Base-by-base conservation (phyloP, 225 moss, liverwort and hornwort genomes). In the Asterella californica region DNA sequence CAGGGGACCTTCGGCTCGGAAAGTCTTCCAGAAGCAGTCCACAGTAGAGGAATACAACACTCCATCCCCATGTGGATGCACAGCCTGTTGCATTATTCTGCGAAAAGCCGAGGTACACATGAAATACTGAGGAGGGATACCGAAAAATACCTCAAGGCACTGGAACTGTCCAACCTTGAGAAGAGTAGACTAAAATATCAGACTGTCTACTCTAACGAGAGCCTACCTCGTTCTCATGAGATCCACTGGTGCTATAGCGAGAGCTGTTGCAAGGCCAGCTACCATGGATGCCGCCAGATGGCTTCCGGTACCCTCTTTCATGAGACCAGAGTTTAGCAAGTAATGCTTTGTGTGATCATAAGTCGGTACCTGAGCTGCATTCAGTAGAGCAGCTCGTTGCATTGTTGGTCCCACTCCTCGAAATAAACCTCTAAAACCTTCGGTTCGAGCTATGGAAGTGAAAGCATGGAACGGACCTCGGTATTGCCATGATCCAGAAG, bases 21-120 rank as follows among this genome's bases (percentile, higher is more conserved):
- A 77, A 2, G 93, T 90, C 79, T 93, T 93, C 90, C 87, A 85
- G 57, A 93, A 91, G 81, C 93, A 93, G 82, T 93, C 91, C 29
- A 91, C 69, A 42, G 93, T 93, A 73, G 91, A 91, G 1, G 90
- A 83, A 77, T 93, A 93, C n/a, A 91, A 54, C 57, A 90, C 90
- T 61, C 93, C 93, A 68, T 86, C 80, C 36, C 91, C 82, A 79
- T 87, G 87, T 24, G 84, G 82, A 85, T 73, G 80, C 22, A 93
- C 83, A 71, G 86, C 93, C 90, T 93, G 93, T 82, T 93, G 93
- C 93, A 93, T 93, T 36, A 93, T 89, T 84, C 93, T 91, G 89
- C 46, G 5, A 0, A 15, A 32, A 53, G 53, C 37, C 47, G 68
- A 74, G 74, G 12, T n/a, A 61, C 9, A 72, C 72, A 72, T 9